Conservation (phyloP, 495 filamentous ascomycete genomes). For the Durotheca rogersii region DNA sequence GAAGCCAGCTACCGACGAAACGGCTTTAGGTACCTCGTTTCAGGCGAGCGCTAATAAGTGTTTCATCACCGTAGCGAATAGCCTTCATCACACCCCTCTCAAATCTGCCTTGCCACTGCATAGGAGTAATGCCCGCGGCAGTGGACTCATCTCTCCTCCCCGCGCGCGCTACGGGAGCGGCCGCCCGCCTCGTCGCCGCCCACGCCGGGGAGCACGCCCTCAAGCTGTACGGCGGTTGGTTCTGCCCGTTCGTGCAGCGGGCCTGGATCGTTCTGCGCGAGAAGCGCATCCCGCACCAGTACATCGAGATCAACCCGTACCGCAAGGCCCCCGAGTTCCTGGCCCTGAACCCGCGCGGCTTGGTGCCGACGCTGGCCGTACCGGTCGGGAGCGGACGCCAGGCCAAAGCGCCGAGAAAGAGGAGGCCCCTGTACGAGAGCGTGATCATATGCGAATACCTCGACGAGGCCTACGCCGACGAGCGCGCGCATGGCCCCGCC, state of each 20-base stretch:
- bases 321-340: constrained; percentile 63
- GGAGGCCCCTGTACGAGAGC: constrained; percentile 66
- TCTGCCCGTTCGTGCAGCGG: constrained; percentile 62
- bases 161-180: constrained; percentile 34
- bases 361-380: constrained; percentile 63
- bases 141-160: constrained; percentile 38
- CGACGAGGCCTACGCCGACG: constrained; percentile 59
- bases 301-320: constrained; percentile 74
- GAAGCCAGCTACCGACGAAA: no score
- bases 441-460: constrained; percentile 68
- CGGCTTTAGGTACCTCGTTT: no score
- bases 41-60: no score
- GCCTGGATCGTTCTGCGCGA: constrained; percentile 68
- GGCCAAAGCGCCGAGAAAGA: constrained; percentile 35
- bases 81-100: neutral
- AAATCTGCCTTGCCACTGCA: neutral
- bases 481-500: constrained; percentile 31
- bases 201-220: constrained; percentile 41
- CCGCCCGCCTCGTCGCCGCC: constrained; percentile 35
- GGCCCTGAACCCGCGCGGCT: constrained; percentile 64
- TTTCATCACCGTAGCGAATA: neutral
- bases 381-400: constrained; percentile 5
- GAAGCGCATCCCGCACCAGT: constrained; percentile 70
- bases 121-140: constrained; percentile 24
- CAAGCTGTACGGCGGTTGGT: constrained; percentile 53